phyloP scores from a whole-genome alignment of 495 filamentous ascomycete species.

The Jackrogersella minutella region DNA sequence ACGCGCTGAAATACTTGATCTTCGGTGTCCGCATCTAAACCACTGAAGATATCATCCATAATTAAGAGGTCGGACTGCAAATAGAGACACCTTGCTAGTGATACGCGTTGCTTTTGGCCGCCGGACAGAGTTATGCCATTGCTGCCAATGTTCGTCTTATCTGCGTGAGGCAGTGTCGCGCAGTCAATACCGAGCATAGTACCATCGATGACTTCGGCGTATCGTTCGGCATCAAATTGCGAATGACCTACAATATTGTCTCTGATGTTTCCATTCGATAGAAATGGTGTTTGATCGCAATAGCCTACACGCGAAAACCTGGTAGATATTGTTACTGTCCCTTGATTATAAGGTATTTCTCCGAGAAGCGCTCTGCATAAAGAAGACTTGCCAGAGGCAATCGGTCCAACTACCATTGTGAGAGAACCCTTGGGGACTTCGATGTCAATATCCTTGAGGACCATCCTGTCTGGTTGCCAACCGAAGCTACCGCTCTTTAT shows the following conservation, averaged over 20 bases:
- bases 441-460: constrained; percentile 49
- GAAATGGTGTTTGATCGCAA: constrained; percentile 58
- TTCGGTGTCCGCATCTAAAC: constrained; percentile 67
- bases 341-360: constrained; percentile 51
- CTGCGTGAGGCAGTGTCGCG: constrained; percentile 60
- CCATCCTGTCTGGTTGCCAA: constrained; percentile 51
- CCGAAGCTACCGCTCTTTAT: constrained; percentile 53
- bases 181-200: constrained; percentile 66
- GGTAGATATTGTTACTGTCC: constrained; percentile 28
- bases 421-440: constrained; percentile 45
- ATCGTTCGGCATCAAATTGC: constrained; percentile 65
- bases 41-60: constrained; percentile 68
- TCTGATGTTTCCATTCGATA: constrained; percentile 65
- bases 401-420: constrained; percentile 55
- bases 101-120: constrained; percentile 72
- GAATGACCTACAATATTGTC: constrained; percentile 64
- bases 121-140: constrained; percentile 71
- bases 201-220: constrained; percentile 68
- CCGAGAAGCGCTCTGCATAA: constrained; percentile 60
- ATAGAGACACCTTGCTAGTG: constrained; percentile 67
- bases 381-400: constrained; percentile 61
- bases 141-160: constrained; percentile 68
- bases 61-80: constrained; percentile 61
- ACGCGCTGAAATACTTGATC: constrained; percentile 65
- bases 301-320: constrained; percentile 29